Conservation (phyloP, 352 stramenopile species). For the Globisporangium nagaii region DNA sequence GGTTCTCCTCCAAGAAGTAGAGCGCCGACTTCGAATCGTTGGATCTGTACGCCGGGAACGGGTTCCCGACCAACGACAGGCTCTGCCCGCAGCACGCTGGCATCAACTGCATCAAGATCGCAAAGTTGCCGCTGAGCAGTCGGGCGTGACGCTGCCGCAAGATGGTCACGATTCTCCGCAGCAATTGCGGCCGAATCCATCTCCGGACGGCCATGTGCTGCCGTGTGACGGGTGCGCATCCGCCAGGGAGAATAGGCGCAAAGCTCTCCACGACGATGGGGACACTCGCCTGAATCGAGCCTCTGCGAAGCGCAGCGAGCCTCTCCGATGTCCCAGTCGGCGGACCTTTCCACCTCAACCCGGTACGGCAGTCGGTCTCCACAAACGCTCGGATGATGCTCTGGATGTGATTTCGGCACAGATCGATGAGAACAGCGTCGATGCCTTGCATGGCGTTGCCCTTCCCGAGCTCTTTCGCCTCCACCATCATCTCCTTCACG, state of each 20-base stretch:
- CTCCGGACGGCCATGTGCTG: constrained; percentile 37
- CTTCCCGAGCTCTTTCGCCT: constrained; percentile 21
- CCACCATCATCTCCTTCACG: constrained; percentile 23
- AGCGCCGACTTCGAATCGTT: constrained; percentile 21
- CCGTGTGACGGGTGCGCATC: constrained; percentile 21
- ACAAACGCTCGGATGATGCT: constrained; percentile 43
- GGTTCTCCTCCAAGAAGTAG: constrained; percentile 38
- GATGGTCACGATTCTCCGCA: constrained; percentile 35
- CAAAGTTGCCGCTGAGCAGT: constrained; percentile 31
- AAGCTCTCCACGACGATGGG: not conserved
- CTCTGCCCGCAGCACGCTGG: constrained; percentile 13
- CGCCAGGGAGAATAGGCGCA: not conserved
- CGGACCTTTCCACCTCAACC: constrained; percentile 19
- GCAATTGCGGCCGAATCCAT: constrained; percentile 42
- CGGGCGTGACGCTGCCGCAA: constrained; percentile 38
- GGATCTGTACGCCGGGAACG: constrained; percentile 26
- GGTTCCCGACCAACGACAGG: constrained; percentile 24
- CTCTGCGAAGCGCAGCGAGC: constrained; percentile 17
- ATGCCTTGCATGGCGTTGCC: constrained; percentile 37
- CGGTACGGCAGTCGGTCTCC: constrained; percentile 40
- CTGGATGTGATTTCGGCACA: constrained; percentile 57
- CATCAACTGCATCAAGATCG: constrained; percentile 22
- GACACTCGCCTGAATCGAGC: not conserved
- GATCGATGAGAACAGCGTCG: constrained; percentile 36
- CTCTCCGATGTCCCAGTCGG: constrained; percentile 18